Evolutionary conservation across 169 alveolate species (phyloP).

Genomic region (Eimeria praecox): DNA sequence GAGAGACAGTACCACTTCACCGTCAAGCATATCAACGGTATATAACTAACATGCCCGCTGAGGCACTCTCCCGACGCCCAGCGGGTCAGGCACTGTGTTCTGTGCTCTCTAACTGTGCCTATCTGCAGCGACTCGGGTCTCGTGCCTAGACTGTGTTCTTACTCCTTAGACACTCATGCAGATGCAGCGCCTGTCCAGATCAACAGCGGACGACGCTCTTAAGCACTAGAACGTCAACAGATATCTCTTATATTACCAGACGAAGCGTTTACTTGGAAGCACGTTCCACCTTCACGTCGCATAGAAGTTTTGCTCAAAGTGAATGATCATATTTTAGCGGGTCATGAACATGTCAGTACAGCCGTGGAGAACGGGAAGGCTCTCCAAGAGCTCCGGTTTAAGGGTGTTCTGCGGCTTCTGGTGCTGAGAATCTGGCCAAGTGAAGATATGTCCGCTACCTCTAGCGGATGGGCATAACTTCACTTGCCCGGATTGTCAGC

Average conservation of each 20-base stretch:
- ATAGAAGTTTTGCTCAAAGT: not conserved
- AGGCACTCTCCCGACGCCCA: too few species aligned
- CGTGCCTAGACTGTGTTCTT: not conserved
- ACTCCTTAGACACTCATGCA: not conserved
- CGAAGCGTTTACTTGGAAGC: not conserved
- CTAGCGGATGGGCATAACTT: not conserved
- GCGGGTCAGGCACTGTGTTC: not conserved
- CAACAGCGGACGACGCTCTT: not conserved
- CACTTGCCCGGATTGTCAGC: not conserved
- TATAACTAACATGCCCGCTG: too few species aligned
- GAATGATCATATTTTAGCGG: not conserved
- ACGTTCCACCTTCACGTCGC: not conserved
- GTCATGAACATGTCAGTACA: not conserved
- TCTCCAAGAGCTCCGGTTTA: too few species aligned
- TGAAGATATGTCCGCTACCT: too few species aligned
- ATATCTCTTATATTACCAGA: not conserved
- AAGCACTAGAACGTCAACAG: not conserved
- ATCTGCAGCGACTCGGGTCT: not conserved
- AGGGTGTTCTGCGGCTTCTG: too few species aligned
- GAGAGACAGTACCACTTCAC: too few species aligned
- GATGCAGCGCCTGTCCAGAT: not conserved
- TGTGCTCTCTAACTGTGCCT: not conserved
- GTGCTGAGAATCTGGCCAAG: not conserved
- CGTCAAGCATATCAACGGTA: not conserved
- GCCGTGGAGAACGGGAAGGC: too few species aligned